Evolutionary conservation across 495 filamentous ascomycete species (phyloP).

Genomic region (Penicillium nucicola): DNA sequence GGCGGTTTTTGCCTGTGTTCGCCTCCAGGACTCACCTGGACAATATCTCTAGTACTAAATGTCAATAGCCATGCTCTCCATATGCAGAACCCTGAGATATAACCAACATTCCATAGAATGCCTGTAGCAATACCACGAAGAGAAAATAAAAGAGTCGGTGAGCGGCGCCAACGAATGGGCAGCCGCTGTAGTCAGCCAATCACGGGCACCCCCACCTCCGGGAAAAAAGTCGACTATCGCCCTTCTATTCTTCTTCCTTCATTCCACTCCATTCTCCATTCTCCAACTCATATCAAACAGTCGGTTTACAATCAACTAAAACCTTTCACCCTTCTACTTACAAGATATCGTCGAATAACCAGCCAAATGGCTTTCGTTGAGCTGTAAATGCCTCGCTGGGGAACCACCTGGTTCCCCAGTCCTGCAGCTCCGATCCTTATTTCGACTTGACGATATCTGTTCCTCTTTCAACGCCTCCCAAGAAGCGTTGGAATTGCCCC

Average conservation of each 20-base stretch:
- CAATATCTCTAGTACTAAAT: too few species aligned
- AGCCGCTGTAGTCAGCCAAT: conserved; percentile 23
- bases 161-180: conserved; percentile 32
- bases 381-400: conserved; percentile 90
- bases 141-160: conserved; percentile 36
- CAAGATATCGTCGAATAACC: conserved; percentile 78
- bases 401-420: conserved; percentile 70
- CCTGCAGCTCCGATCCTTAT: conserved; percentile 68
- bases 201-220: conserved; percentile 20
- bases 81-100: too few species aligned
- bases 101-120: too few species aligned
- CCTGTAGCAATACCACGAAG: background rate
- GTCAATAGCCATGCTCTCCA: too few species aligned
- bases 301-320: conserved; percentile 28
- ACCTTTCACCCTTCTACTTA: conserved; percentile 21
- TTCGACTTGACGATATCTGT: conserved; percentile 75
- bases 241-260: conserved; percentile 32
- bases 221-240: conserved; percentile 32
- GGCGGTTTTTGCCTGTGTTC: too few species aligned
- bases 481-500: conserved; percentile 47
- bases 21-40: too few species aligned
- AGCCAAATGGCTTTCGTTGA: conserved; percentile 83
- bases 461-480: conserved; percentile 53
- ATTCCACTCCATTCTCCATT: conserved; percentile 7
- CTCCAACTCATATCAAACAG: conserved; percentile 27